Evolutionary conservation across 1,139 yeast species (phyloP), one percentile per base, ranked within the genome.

Genomic region (Candida sp.): DNA sequence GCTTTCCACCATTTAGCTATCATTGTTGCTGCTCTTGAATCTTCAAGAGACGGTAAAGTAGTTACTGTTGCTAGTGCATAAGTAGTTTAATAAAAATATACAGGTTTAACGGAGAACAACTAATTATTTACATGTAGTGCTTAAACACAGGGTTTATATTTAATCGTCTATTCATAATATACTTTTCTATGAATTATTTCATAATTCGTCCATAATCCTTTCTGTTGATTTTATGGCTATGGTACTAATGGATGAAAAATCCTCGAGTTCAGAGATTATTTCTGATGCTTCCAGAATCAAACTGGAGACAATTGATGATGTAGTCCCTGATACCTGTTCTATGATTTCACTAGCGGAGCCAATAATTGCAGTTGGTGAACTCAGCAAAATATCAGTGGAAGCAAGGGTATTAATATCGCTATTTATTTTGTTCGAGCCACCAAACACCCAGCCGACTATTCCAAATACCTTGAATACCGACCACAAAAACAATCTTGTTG

Each of bases 1-100:
- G 90, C 95, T 8, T 90, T 86, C 81, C 97, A 90, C 64, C 97
- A 91, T 63, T 80, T 90, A 64, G 96, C 97, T 7, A 79, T 88
- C 54, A 81, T 91, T 46, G 95, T 81, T 44, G 97, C 97, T 36
- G 87, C 88, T 49, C 66, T 91, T 39, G 84, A 85, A 49, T 84
- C 95, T 46, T 79, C 90, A 35, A 61, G 73, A 36, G 66, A 74
- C 40, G 96, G 96, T 51, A 64, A 69, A 43, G 65, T 77, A 36
- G 83, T 83, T 29, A 63, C 63, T 44, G 86, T 88, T 30, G 72
- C 61, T 51, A 44, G 40, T 21, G 58, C 60, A 27, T 53, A 49
- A 39, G 39, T 34, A 21, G 21, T 3, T 21, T 8, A 35, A 35
- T 9, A 22, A 22, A 21, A 35, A 32, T 32, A 12, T 32, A n/a